Evolutionary conservation across 2,329 filamentous ascomycete genomes (phyloP).

Genomic region (Fusarium palustre): DNA sequence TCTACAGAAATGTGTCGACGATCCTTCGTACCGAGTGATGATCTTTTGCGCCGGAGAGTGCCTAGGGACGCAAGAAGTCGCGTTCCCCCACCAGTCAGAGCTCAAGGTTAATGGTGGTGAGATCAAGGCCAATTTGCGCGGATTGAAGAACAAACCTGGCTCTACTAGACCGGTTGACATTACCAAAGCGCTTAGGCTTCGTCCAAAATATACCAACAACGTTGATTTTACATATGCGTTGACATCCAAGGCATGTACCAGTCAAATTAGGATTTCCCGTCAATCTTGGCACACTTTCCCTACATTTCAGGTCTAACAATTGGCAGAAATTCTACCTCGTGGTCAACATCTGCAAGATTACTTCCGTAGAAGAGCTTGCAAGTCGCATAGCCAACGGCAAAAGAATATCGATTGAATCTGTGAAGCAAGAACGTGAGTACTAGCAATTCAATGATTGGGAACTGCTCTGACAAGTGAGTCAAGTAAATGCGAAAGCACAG

Average conservation of each 20-base stretch:
- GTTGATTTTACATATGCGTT: conserved; percentile 92
- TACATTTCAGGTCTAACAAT: conserved; percentile 28
- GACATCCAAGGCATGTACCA: conserved; percentile 78
- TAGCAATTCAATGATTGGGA: conserved; percentile 21
- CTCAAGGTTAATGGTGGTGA: conserved; percentile 90
- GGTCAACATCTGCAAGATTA: conserved; percentile 79
- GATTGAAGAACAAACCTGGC: conserved; percentile 94
- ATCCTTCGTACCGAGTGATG: conserved; percentile 78
- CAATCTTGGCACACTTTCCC: conserved; percentile 37
- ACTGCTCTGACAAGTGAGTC: conserved; percentile 36
- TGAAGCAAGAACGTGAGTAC: conserved; percentile 82
- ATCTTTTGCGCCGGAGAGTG: conserved; percentile 82
- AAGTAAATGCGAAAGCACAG: conserved; percentile 83
- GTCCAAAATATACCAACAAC: conserved; percentile 77
- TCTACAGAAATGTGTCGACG: conserved; percentile 66
- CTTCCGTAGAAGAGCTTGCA: conserved; percentile 78
- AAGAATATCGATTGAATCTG: conserved; percentile 82
- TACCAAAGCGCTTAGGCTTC: conserved; percentile 78
- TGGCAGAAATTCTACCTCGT: conserved; percentile 77
- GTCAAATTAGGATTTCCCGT: conserved; percentile 26
- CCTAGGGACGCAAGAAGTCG: conserved; percentile 76
- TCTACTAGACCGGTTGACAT: conserved; percentile 95
- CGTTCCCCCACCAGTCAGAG: conserved; percentile 93
- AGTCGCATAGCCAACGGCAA: conserved; percentile 72
- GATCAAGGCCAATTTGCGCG: conserved; percentile 91